These are phyloP conservation scores for Aurantiochytrium sp. DNA, from an alignment of 108 stramenopile species.

Conservation along the genomic window DNA sequence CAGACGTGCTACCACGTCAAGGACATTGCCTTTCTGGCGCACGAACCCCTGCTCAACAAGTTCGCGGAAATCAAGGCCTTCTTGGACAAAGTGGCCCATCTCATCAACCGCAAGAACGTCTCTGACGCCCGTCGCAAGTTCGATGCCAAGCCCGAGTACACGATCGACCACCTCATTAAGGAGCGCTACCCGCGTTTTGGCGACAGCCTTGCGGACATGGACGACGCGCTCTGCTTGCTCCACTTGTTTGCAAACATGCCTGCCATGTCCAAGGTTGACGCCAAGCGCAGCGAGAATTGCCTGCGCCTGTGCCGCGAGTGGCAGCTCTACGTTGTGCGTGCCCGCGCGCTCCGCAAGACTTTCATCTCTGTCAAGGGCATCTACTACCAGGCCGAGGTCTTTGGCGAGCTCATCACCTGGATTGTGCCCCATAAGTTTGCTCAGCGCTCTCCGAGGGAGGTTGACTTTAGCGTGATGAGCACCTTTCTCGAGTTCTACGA, in stretches of 20 bases:
- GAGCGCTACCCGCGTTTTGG: conserved; percentile 96
- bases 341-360: conserved; percentile 74
- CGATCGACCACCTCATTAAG: conserved; percentile 86
- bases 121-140: conserved; percentile 73
- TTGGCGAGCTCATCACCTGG: conserved; percentile 67
- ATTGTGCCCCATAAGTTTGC: conserved; percentile 90
- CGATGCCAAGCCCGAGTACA: conserved; percentile 71
- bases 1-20: conserved; percentile 95
- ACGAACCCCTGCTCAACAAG: conserved; percentile 92
- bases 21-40: conserved; percentile 84
- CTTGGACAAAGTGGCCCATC: conserved; percentile 43
- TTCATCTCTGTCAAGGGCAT: conserved; percentile 97
- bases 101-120: conserved; percentile 72
- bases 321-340: conserved; percentile 79
- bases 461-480: conserved; percentile 93
- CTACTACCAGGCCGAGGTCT: conserved; percentile 79
- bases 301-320: conserved; percentile 73
- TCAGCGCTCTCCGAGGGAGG: conserved; percentile 78
- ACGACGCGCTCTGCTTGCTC: conserved; percentile 87
- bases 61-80: conserved; percentile 74
- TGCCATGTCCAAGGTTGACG: conserved; percentile 44
- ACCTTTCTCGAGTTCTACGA: conserved; percentile 99
- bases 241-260: conserved; percentile 89
- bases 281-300: conserved; percentile 70
- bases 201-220: conserved; percentile 88